Evolutionary conservation across 2,329 filamentous ascomycete genomes (phyloP).

Genomic region (Xylaria sp.): DNA sequence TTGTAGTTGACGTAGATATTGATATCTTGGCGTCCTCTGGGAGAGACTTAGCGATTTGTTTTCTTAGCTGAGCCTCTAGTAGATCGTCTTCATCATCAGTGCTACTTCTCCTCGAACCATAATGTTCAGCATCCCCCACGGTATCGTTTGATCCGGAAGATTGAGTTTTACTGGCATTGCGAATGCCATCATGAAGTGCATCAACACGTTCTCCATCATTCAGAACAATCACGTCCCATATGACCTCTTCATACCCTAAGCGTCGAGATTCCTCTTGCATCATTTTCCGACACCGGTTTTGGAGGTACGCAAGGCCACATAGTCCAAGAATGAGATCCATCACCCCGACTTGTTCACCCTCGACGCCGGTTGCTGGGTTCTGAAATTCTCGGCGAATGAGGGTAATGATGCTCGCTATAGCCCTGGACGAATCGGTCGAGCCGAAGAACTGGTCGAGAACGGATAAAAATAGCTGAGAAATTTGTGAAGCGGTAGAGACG

Average conservation of each 20-base stretch:
- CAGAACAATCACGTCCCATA: conserved; percentile 75
- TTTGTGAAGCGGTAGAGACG: conserved; percentile 64
- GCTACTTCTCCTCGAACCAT: conserved; percentile 44
- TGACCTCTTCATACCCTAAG: conserved; percentile 64
- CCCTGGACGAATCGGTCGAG: conserved; percentile 75
- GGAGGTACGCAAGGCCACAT: conserved; percentile 70
- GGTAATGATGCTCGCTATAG: conserved; percentile 74
- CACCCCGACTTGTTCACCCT: conserved; percentile 70
- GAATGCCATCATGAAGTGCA: conserved; percentile 56
- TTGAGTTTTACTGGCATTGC: conserved; percentile 47
- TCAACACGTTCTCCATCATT: conserved; percentile 69
- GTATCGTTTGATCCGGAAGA: conserved; percentile 45
- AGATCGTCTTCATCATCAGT: conserved; percentile 57
- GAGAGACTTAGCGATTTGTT: conserved; percentile 65
- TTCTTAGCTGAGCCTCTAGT: conserved; percentile 61
- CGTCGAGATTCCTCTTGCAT: conserved; percentile 62
- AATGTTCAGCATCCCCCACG: conserved; percentile 53
- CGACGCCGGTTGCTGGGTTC: conserved; percentile 68
- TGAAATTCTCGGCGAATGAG: conserved; percentile 72
- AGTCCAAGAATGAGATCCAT: conserved; percentile 70
- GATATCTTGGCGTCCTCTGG: conserved; percentile 68
- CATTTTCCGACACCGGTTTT: conserved; percentile 65
- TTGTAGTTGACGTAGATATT: conserved; percentile 68
- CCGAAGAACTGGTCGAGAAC: conserved; percentile 73
- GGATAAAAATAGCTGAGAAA: conserved; percentile 68